phyloP scores from a whole-genome alignment of 1,284 basidiomycete genomes.

The Naganishia sp. region DNA sequence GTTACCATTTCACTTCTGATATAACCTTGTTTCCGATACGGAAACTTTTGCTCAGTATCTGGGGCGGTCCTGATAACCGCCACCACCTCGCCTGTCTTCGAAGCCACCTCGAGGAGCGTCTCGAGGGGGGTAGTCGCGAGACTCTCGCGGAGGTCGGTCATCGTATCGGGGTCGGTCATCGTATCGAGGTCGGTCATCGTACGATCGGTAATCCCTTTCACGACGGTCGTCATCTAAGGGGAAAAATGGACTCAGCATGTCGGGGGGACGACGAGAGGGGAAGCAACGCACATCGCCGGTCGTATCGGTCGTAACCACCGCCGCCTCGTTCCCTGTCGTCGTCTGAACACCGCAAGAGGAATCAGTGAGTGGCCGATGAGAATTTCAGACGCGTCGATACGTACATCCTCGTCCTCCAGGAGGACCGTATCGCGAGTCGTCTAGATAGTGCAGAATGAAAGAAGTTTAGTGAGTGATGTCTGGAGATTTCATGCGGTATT shows the following conservation, averaged over 20 bases:
- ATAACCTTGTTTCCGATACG: not conserved
- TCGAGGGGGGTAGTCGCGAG: conserved; percentile 45
- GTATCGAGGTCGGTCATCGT: conserved; percentile 49
- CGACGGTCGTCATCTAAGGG: conserved; percentile 21
- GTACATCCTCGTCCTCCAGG: conserved; percentile 40
- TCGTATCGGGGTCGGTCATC: conserved; percentile 63
- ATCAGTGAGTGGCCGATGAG: not conserved
- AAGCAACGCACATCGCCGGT: conserved; percentile 37
- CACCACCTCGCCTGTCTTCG: conserved; percentile 28
- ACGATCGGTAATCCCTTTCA: conserved; percentile 47
- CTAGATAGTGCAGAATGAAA: not conserved
- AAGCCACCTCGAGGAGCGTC: conserved; percentile 43
- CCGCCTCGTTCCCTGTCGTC: conserved; percentile 40
- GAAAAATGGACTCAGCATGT: not conserved
- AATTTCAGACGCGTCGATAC: conserved; percentile 46
- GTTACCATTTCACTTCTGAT: conserved; percentile 23
- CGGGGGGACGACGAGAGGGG: not conserved
- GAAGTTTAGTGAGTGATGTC: not conserved
- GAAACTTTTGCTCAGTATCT: conserved; percentile 3
- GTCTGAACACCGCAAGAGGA: conserved; percentile 16
- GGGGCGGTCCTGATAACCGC: conserved; percentile 24
- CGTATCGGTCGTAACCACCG: conserved; percentile 36
- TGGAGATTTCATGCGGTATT: not conserved
- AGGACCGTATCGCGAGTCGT: conserved; percentile 51
- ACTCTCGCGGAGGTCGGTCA: conserved; percentile 50